These are phyloP conservation scores for Annulohypoxylon moriforme DNA, from an alignment of 495 filamentous ascomycete genomes.

Conservation along the genomic window DNA sequence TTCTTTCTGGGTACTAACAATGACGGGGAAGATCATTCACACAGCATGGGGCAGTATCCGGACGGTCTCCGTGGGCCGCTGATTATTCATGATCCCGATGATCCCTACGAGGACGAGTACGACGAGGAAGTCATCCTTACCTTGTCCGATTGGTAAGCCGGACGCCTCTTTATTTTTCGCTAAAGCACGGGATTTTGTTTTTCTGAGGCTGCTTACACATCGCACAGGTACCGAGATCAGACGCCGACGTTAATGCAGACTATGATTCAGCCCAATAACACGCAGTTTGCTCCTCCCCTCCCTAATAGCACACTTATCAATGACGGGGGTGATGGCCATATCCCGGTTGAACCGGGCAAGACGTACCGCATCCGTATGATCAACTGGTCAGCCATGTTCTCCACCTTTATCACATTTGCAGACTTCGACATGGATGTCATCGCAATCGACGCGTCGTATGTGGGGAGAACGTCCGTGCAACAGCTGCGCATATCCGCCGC, in stretches of 20 bases:
- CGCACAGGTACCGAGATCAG: constrained; percentile 69
- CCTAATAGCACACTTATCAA: constrained; percentile 74
- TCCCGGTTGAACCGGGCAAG: constrained; percentile 73
- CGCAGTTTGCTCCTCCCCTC: constrained; percentile 65
- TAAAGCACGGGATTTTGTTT: background rate
- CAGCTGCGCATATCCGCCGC: constrained; percentile 65
- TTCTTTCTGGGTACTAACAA: constrained; percentile 35
- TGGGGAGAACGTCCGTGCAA: constrained; percentile 48
- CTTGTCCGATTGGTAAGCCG: constrained; percentile 72
- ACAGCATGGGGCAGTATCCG: constrained; percentile 76
- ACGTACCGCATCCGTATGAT: constrained; percentile 82
- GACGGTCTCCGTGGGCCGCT: constrained; percentile 80
- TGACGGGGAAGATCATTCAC: constrained; percentile 69
- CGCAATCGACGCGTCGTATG: constrained; percentile 60
- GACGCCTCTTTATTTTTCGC: constrained; percentile 51
- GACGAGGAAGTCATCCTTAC: constrained; percentile 70
- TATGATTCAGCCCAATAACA: constrained; percentile 66
- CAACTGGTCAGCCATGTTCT: constrained; percentile 74
- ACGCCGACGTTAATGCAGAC: constrained; percentile 64
- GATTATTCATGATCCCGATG: constrained; percentile 74
- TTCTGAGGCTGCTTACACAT: constrained; percentile 52
- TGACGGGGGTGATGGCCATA: constrained; percentile 66
- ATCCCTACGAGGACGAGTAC: constrained; percentile 71
- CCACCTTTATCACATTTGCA: constrained; percentile 70
- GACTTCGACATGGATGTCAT: constrained; percentile 72